Conservation (phyloP, 306 rosid genomes). For the Dalbergia oliveri region DNA sequence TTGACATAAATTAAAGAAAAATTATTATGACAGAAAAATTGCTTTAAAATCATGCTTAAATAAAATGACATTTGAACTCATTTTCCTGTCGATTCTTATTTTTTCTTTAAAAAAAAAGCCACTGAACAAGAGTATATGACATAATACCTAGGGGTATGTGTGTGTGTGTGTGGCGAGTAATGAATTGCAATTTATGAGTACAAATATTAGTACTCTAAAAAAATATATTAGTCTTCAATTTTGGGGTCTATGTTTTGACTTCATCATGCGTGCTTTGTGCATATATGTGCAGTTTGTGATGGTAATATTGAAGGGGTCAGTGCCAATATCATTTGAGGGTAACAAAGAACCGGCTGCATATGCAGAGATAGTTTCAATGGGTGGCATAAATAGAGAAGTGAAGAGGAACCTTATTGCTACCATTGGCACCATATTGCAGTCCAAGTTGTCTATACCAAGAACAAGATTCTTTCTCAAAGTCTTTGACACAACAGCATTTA, state of each 20-base stretch:
- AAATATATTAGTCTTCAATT: background rate
- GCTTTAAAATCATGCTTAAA: too few species aligned
- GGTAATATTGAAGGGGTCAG: conserved; percentile 90
- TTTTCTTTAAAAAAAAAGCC: too few species aligned
- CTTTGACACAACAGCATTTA: conserved; percentile 70
- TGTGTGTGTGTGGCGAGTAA: too few species aligned
- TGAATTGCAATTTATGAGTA: too few species aligned
- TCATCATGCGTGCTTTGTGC: background rate
- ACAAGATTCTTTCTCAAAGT: conserved; percentile 89
- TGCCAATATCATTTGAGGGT: conserved; percentile 68
- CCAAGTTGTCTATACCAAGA: conserved; percentile 65
- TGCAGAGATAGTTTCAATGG: conserved; percentile 87
- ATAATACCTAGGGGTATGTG: too few species aligned
- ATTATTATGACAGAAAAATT: too few species aligned
- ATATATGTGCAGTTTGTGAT: conserved; percentile 74
- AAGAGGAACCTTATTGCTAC: conserved; percentile 73
- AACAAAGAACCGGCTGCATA: conserved; percentile 82
- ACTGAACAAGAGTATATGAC: too few species aligned
- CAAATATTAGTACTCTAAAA: too few species aligned
- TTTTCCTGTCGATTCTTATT: too few species aligned
- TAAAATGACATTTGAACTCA: too few species aligned
- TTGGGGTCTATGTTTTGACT: background rate
- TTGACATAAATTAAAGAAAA: too few species aligned
- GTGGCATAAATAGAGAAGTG: conserved; percentile 77
- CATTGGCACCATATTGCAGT: conserved; percentile 70